Base-by-base conservation (phyloP, 352 stramenopile genomes). In the Phytophthora pistaciae region DNA sequence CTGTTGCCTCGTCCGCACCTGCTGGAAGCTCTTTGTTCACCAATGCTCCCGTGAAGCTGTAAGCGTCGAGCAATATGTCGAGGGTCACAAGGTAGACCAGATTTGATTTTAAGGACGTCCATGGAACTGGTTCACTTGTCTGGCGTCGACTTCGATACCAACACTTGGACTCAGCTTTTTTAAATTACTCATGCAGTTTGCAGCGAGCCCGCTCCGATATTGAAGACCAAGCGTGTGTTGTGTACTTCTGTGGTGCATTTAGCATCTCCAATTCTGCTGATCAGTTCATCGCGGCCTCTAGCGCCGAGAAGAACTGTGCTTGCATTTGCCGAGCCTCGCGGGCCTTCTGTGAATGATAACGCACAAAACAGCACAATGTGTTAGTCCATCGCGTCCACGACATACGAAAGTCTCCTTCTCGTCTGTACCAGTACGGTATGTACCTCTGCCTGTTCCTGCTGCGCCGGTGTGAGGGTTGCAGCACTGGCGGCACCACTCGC, bases 261-360 rank as follows among this genome's bases (percentile, higher is more conserved):
- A 20, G 23, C 21, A 21, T 25, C 52, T 3, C 23, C 52, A 27
- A n/a, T 1, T 25, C 21, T 54, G 42, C 42, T 49, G 42, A 56
- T 16, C 56, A 84, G 20, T 70, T 75, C 40, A 89, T 80, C 44
- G 84, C 74, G 20, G 73, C 57, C 50, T 91, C 83, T 14, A 93
- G 78, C 14, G 81, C 77, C 16, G 68, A 56, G 67, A 94, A 94
- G 67, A 94, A 94, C 40, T 82, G 57, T 27, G 91, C 75, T 64
- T 94, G 86, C 67, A 88, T 78, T 61, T 81, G 70, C n/a, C 81
- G 77, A 31, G 73, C 72, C 60, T 92, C 74, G 5, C 74, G 74
- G 31, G 80, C 64, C 40, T 78, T 82, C 84, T 93, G 65, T 63
- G 61, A 27, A 61, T 66, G 10, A 49, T 49, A 18, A 18, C 25